Conservation (phyloP, 2,329 filamentous ascomycete genomes). For the Colletotrichum melonis region DNA sequence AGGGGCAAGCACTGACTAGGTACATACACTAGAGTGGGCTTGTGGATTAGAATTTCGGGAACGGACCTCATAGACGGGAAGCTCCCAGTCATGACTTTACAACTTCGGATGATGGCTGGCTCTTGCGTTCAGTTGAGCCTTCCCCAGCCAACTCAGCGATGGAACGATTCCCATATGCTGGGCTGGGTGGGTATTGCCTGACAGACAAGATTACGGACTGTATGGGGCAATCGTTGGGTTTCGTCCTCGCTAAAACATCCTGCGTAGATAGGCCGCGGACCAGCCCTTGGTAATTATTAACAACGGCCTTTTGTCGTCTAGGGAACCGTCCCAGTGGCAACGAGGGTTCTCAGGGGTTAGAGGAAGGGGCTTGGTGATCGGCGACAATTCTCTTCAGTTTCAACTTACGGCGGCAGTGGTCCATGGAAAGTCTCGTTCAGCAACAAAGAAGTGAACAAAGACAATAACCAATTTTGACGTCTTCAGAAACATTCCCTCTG, state of each 20-base stretch:
- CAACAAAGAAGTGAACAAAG: conserved; percentile 15
- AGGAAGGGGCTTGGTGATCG: conserved; percentile 7
- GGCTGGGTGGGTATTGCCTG: background rate
- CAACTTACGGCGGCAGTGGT: background rate
- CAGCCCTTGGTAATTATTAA: conserved; percentile 10
- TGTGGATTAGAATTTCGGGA: conserved; percentile 28
- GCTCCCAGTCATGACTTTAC: background rate
- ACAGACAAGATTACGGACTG: conserved; percentile 9
- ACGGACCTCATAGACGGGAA: conserved; percentile 16
- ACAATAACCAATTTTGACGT: background rate
- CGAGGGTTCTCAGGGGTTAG: conserved; percentile 18
- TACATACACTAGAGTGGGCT: too few relatives aligned
- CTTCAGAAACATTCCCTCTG: background rate
- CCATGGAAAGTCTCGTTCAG: background rate
- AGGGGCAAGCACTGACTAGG: background rate
- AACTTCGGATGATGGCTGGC: conserved; percentile 30
- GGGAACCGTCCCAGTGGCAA: conserved; percentile 17
- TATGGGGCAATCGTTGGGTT: background rate
- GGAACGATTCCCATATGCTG: background rate
- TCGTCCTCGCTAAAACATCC: background rate
- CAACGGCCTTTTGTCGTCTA: conserved; percentile 22
- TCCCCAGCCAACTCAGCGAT: conserved; percentile 5
- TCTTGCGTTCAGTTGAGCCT: conserved; percentile 2
- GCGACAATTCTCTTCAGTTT: background rate
- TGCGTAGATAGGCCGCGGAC: background rate